Evolutionary conservation across 345 rosid genomes (phyloP).

Genomic region (Combretum micranthum): DNA sequence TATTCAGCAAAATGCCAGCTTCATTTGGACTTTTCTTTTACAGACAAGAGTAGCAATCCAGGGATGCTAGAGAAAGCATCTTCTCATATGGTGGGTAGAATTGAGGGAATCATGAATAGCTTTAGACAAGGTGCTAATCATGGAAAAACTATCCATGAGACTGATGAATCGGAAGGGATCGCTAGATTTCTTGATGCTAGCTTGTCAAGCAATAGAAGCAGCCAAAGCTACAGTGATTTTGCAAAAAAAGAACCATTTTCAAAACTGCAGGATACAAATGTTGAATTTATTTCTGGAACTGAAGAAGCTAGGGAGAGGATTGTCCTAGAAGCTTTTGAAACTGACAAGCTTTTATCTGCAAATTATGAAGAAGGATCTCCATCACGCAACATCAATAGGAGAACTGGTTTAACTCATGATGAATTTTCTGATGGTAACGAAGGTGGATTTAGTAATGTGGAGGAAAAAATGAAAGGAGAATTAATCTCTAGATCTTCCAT

Average conservation of each 20-base stretch:
- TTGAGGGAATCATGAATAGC: slow-evolving; percentile 37
- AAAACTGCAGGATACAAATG: slow-evolving; percentile 12
- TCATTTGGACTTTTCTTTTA: background rate
- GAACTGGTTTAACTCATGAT: slow-evolving; percentile 2
- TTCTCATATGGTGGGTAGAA: slow-evolving; percentile 26
- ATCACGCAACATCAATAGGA: slow-evolving; percentile 5
- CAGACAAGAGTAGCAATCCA: slow-evolving; percentile 29
- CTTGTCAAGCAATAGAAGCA: slow-evolving; percentile 10
- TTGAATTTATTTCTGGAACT: slow-evolving; percentile 6
- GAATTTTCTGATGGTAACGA: slow-evolving; percentile 3
- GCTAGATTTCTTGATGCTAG: slow-evolving; percentile 10
- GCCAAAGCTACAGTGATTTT: slow-evolving; percentile 13
- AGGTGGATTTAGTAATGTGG: background rate
- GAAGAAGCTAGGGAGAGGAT: slow-evolving; percentile 2
- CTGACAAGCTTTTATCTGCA: slow-evolving; percentile 10
- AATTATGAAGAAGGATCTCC: slow-evolving; percentile 14
- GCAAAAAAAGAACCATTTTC: slow-evolving; percentile 17
- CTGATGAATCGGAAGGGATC: slow-evolving; percentile 14
- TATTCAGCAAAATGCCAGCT: background rate
- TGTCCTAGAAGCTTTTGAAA: background rate
- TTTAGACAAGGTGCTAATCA: slow-evolving; percentile 27
- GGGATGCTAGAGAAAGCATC: slow-evolving; percentile 13
- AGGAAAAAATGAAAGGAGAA: slow-evolving; percentile 11
- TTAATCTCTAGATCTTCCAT: slow-evolving; percentile 21
- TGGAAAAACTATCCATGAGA: slow-evolving; percentile 11